These are phyloP conservation scores for Aspergillus unguis DNA, from an alignment of 2,329 filamentous ascomycete species.

Conservation along the genomic window DNA sequence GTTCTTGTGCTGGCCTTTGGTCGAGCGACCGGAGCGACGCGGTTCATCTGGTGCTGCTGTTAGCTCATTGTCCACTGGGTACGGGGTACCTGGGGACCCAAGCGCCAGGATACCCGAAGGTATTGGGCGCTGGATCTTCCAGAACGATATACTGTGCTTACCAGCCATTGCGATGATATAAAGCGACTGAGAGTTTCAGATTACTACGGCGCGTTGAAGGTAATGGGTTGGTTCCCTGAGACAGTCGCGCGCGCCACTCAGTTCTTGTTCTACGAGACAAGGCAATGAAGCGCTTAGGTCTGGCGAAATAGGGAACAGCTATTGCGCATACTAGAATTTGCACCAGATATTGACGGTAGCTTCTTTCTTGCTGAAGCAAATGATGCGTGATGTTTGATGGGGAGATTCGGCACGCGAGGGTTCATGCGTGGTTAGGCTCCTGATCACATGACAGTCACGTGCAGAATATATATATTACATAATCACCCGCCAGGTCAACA, in stretches of 20 bases:
- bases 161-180: conserved; percentile 54
- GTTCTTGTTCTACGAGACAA: conserved; percentile 41
- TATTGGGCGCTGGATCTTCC: conserved; percentile 1
- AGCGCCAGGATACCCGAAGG: conserved; percentile 7
- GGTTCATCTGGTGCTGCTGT: conserved; percentile 65
- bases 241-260: conserved; percentile 26
- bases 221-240: conserved; percentile 18
- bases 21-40: conserved; percentile 89
- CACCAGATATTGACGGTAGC: conserved; percentile 1
- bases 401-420: conserved; percentile 5
- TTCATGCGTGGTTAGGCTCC: neutral
- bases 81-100: conserved; percentile 5
- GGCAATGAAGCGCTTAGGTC: conserved; percentile 10
- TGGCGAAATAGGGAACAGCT: conserved; percentile 5
- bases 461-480: neutral
- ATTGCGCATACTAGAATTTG: conserved; percentile 7
- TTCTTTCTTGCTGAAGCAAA: conserved; percentile 2
- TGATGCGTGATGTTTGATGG: conserved; percentile 3
- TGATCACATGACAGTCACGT: conserved; percentile 1
- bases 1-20: conserved; percentile 94
- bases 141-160: conserved; percentile 49
- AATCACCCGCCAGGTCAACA: neutral
- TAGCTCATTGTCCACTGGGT: conserved; percentile 25
- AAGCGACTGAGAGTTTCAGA: conserved; percentile 25
- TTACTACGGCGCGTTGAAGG: conserved; percentile 37